These are phyloP conservation scores for Didymosphaeria variabile DNA, from an alignment of 2,329 filamentous ascomycete species.

Conservation along the genomic window DNA sequence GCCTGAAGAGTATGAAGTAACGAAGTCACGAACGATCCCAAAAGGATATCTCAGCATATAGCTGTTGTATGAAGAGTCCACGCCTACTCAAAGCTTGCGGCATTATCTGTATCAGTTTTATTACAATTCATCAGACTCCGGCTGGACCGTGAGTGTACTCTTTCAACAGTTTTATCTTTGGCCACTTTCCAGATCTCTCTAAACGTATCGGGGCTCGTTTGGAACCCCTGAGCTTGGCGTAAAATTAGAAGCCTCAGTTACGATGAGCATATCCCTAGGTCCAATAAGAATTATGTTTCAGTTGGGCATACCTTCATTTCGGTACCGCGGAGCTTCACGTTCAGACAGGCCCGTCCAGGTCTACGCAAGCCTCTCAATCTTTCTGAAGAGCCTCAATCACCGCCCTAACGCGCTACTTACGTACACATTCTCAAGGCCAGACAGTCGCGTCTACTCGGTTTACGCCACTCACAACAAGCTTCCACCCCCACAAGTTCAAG, in stretches of 20 bases:
- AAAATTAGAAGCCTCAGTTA: not conserved
- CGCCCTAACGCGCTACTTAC: not conserved
- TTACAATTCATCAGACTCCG: not conserved
- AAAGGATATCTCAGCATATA: not conserved
- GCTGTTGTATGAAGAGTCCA: not conserved
- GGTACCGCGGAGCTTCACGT: too few relatives aligned
- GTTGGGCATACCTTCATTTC: not conserved
- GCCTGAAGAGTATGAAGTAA: conserved; percentile 14
- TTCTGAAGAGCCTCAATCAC: not conserved
- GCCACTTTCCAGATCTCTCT: not conserved
- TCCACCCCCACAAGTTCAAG: not conserved
- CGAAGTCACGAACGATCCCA: conserved; percentile 18
- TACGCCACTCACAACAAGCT: not conserved
- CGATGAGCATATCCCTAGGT: not conserved
- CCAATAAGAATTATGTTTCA: not conserved
- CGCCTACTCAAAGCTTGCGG: not conserved
- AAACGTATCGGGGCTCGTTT: not conserved
- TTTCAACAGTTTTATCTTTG: not conserved
- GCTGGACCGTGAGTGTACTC: not conserved
- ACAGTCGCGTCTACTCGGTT: not conserved
- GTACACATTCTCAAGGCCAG: not conserved
- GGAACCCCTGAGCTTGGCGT: not conserved
- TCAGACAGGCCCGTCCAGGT: too few relatives aligned
- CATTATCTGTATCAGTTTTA: not conserved
- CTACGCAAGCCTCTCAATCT: not conserved